Conservation (phyloP, 129 eudicot genomes). For the Pittosporum tobira region DNA sequence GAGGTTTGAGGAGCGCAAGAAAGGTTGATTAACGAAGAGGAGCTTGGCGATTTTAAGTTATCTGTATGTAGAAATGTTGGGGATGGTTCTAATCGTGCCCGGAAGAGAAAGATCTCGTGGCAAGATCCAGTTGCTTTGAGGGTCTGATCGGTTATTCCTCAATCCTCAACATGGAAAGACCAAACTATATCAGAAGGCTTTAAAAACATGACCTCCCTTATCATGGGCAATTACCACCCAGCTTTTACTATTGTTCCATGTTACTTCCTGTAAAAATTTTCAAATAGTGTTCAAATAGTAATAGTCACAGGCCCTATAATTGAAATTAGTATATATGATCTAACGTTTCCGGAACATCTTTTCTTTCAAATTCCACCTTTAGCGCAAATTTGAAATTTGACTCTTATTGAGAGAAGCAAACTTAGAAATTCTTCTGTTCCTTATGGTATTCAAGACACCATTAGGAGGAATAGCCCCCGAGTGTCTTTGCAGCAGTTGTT, state of each 20-base stretch:
- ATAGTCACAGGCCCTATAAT: too few relatives aligned
- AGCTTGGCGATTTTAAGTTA: slow-evolving; percentile 42
- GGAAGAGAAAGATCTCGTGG: slow-evolving; percentile 84
- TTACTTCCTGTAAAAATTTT: background rate
- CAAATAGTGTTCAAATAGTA: background rate
- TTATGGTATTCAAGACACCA: too few relatives aligned
- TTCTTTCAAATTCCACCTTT: too few relatives aligned
- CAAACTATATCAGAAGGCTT: background rate
- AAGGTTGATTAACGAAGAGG: slow-evolving; percentile 22
- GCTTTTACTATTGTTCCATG: too few relatives aligned
- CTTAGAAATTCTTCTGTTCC: too few relatives aligned
- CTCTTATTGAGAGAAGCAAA: too few relatives aligned
- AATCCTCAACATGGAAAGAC: background rate
- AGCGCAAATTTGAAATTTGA: too few relatives aligned
- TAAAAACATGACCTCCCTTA: background rate
- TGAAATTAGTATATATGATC: too few relatives aligned
- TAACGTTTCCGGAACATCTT: too few relatives aligned
- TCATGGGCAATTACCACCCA: too few relatives aligned
- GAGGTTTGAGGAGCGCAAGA: slow-evolving; percentile 32
- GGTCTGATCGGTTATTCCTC: slow-evolving; percentile 23
- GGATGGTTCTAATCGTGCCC: slow-evolving; percentile 49
- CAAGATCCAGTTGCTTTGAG: slow-evolving; percentile 80
- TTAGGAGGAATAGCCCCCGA: too few relatives aligned
- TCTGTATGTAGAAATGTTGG: slow-evolving; percentile 59
- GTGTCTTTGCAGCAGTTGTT: too few relatives aligned